phyloP scores from a whole-genome alignment of 1,139 yeast genomes.

The Kodamaea arcana region DNA sequence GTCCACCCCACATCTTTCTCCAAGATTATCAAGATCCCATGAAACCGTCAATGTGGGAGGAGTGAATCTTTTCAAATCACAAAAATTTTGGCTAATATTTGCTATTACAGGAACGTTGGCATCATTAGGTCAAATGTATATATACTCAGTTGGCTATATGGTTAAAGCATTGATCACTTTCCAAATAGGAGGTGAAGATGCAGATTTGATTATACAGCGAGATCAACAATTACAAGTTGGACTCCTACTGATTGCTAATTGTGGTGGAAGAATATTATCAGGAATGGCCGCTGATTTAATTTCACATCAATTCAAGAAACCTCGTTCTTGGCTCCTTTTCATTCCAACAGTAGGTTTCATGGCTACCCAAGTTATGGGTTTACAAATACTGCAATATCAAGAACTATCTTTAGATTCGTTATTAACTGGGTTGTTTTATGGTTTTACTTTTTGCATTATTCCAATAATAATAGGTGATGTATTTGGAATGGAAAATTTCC shows the following conservation, averaged over 20 bases:
- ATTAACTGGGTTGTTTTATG: slow-evolving; percentile 52
- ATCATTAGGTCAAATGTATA: slow-evolving; percentile 59
- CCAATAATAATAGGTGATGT: slow-evolving; percentile 57
- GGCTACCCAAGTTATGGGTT: slow-evolving; percentile 41
- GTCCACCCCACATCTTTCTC: slow-evolving; percentile 3
- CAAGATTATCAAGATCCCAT: neutral
- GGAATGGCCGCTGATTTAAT: slow-evolving; percentile 53
- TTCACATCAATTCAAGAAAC: slow-evolving; percentile 35
- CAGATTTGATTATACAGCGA: slow-evolving; percentile 28
- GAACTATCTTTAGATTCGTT: slow-evolving; percentile 38
- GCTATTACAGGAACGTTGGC: slow-evolving; percentile 47
- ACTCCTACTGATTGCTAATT: slow-evolving; percentile 50
- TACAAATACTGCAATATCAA: slow-evolving; percentile 21
- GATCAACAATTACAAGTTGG: slow-evolving; percentile 59
- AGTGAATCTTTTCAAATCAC: slow-evolving; percentile 23
- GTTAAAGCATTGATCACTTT: slow-evolving; percentile 47
- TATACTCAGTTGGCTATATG: slow-evolving; percentile 59
- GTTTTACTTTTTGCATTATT: slow-evolving; percentile 53
- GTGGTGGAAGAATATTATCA: slow-evolving; percentile 48
- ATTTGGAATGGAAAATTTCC: slow-evolving; percentile 53
- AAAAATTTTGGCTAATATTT: slow-evolving; percentile 49
- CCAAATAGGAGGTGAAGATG: slow-evolving; percentile 7
- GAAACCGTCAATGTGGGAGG: slow-evolving; percentile 14
- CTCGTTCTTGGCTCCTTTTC: slow-evolving; percentile 45
- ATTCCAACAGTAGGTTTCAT: slow-evolving; percentile 43